Base-by-base conservation (phyloP, 129 eudicot genomes). In the Arctium minus region DNA sequence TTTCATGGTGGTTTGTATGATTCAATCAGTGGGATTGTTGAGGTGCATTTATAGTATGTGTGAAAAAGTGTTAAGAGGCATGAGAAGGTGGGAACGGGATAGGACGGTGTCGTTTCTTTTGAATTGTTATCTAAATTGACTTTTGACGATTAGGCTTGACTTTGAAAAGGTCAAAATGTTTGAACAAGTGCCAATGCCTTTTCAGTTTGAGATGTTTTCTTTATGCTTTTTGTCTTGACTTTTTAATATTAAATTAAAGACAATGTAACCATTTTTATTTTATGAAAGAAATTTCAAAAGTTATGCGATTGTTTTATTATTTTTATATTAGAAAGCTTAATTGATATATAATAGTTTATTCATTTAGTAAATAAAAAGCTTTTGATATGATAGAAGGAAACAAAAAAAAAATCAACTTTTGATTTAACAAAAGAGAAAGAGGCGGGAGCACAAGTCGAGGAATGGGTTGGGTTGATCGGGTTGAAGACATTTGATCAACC, bases 1-100 rank as follows among this genome's bases (percentile, higher is more conserved):
- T 73, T 73, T 39, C 77, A 73, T 73, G 46, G 56, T 73, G 31
- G 77, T 6, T 73, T 18, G 77, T 38, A 38, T 73, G 77, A n/a
- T 37, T 18, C 42, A 73, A 42, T 73, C 13, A 73, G 56, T 73
- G 53, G 77, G 33, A 38, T 73, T 8, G 32, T 17, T 18, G 53
- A n/a, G 7, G 56, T 6, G 77, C 4, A 73, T 73, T 73, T 73
- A 73, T 15, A 39, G 56, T 1, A 10, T 15, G 56, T 60, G 68
- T 60, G 68, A 60, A 60, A 60, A 60, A 17, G 6, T 3, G 7
- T 56, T 33, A 33, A 4, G 7, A 50, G 18, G 3, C 5, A 50
- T 12, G 18, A 13, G 62, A 53, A 31, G 17, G 75, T 13, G 12
- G 75, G 48, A 6, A 68, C 10, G 75, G 48, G 75, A 72, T 3